These are phyloP conservation scores for Globisporangium camurandrum DNA, from an alignment of 352 stramenopile genomes.

Conservation along the genomic window DNA sequence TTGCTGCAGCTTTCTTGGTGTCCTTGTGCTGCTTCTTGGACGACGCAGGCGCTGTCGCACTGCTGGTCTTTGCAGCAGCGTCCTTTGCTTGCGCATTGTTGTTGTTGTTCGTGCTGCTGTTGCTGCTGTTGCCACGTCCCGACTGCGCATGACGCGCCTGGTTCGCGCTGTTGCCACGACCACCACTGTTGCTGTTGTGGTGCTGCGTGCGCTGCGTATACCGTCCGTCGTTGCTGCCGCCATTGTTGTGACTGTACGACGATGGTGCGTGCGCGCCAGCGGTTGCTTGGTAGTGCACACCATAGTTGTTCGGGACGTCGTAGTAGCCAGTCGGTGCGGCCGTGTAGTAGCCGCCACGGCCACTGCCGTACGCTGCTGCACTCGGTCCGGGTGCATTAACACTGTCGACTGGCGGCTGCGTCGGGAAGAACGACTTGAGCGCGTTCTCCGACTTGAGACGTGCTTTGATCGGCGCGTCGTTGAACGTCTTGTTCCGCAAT, in stretches of 20 bases:
- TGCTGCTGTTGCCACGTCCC: slow-evolving; percentile 20
- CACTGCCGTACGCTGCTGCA: slow-evolving; percentile 40
- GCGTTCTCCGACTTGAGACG: slow-evolving; percentile 91
- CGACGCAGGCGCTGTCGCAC: slow-evolving; percentile 24
- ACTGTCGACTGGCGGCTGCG: slow-evolving; percentile 47
- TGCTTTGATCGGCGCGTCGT: slow-evolving; percentile 84
- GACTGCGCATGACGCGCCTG: slow-evolving; percentile 17
- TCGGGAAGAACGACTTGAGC: slow-evolving; percentile 88
- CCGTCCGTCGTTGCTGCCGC: slow-evolving; percentile 22
- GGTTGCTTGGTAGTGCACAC: slow-evolving; percentile 43
- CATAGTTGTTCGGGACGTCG: slow-evolving; percentile 48
- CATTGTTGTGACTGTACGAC: slow-evolving; percentile 33
- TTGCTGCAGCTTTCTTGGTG: slow-evolving; percentile 36
- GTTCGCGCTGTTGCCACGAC: slow-evolving; percentile 7
- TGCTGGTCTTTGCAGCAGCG: slow-evolving; percentile 35
- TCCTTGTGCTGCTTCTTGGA: slow-evolving; percentile 55
- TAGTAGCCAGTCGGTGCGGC: slow-evolving; percentile 51
- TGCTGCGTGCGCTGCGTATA: slow-evolving; percentile 29
- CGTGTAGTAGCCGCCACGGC: slow-evolving; percentile 61
- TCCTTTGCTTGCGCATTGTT: slow-evolving; percentile 37
- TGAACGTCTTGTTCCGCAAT: slow-evolving; percentile 87
- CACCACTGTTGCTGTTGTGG: no score
- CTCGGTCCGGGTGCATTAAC: slow-evolving; percentile 18
- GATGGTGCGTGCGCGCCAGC: slow-evolving; percentile 30
- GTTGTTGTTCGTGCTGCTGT: slow-evolving; percentile 13